phyloP scores from a whole-genome alignment of 164 flowering plant genomes.

The Tetracentron sinense region DNA sequence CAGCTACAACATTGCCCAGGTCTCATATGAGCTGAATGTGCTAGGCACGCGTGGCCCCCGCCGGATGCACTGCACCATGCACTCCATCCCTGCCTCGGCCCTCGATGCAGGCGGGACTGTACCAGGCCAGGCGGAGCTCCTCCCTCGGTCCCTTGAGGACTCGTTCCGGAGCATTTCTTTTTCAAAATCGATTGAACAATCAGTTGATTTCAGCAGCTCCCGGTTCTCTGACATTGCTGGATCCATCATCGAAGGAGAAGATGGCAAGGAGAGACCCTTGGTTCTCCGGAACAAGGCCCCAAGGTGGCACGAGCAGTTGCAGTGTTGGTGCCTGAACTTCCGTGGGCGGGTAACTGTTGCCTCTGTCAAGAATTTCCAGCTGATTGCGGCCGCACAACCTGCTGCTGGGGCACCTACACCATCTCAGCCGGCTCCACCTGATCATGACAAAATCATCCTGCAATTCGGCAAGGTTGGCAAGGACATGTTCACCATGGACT shows the following conservation, averaged over 20 bases:
- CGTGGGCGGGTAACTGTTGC: slow-evolving; percentile 66
- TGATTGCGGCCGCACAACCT: slow-evolving; percentile 34
- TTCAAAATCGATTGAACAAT: slow-evolving; percentile 37
- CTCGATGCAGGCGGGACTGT: slow-evolving; percentile 51
- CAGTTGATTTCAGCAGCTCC: slow-evolving; percentile 41
- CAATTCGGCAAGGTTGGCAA: slow-evolving; percentile 71
- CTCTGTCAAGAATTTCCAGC: slow-evolving; percentile 66
- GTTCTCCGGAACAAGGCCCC: slow-evolving; percentile 55
- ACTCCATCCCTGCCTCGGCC: slow-evolving; percentile 48
- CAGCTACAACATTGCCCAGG: slow-evolving; percentile 55
- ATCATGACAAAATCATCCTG: slow-evolving; percentile 53
- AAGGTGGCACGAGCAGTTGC: slow-evolving; percentile 59
- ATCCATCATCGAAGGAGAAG: slow-evolving; percentile 5
- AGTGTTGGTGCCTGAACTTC: slow-evolving; percentile 68
- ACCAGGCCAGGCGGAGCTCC: slow-evolving; percentile 54
- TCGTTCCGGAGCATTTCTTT: slow-evolving; percentile 54
- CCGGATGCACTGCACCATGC: slow-evolving; percentile 57
- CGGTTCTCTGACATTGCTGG: slow-evolving; percentile 45
- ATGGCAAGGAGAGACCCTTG: slow-evolving; percentile 29
- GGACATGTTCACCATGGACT: slow-evolving; percentile 72
- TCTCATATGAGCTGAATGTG: slow-evolving; percentile 56
- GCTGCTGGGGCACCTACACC: slow-evolving; percentile 16
- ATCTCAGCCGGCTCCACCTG: slow-evolving; percentile 18
- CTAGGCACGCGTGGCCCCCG: slow-evolving; percentile 67
- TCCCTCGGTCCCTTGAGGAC: slow-evolving; percentile 47